Percentiles rank a stretch among this genome's conserved stretches.
Evolutionary conservation across 768 basidiomycete genomes (phyloP).

Genomic region (Tricholoma hemisulphureum): DNA sequence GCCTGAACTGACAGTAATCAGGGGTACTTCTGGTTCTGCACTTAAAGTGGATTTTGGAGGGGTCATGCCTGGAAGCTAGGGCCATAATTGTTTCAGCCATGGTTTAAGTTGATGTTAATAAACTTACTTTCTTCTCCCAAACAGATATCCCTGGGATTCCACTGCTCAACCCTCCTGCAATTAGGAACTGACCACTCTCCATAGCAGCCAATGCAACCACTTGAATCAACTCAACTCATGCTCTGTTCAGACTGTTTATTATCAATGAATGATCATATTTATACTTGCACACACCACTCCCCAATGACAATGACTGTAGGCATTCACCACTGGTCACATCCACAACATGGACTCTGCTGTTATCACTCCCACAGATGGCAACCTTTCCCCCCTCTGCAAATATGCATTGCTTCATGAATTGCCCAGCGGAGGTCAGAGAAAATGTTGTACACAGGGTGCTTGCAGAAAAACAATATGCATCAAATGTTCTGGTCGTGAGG

Average conservation of each 20-base stretch:
- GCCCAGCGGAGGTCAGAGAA: background rate
- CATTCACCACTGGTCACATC: constrained; percentile 2
- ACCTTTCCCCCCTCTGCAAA: constrained; percentile 10
- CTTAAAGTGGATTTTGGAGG: background rate
- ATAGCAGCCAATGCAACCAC: background rate
- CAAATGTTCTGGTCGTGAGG: constrained; percentile 3
- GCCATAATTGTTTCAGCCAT: background rate
- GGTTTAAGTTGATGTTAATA: background rate
- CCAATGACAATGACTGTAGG: background rate
- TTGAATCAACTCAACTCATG: constrained; percentile 4
- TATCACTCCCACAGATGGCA: constrained; percentile 11
- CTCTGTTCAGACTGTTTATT: background rate
- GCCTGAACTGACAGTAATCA: too few species aligned
- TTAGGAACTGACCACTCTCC: background rate
- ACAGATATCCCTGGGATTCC: constrained; percentile 33
- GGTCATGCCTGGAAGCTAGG: background rate
- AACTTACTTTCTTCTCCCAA: constrained; percentile 3
- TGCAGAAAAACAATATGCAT: constrained; percentile 4
- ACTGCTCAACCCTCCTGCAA: constrained; percentile 2
- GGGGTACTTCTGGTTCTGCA: too few species aligned
- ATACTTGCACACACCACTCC: background rate
- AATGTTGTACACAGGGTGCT: constrained; percentile 3
- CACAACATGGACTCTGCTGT: constrained; percentile 1
- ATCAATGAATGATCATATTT: background rate
- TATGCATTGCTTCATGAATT: constrained; percentile 5